phyloP scores from a whole-genome alignment of 208 protist species.

The Strigomonas culicis region DNA sequence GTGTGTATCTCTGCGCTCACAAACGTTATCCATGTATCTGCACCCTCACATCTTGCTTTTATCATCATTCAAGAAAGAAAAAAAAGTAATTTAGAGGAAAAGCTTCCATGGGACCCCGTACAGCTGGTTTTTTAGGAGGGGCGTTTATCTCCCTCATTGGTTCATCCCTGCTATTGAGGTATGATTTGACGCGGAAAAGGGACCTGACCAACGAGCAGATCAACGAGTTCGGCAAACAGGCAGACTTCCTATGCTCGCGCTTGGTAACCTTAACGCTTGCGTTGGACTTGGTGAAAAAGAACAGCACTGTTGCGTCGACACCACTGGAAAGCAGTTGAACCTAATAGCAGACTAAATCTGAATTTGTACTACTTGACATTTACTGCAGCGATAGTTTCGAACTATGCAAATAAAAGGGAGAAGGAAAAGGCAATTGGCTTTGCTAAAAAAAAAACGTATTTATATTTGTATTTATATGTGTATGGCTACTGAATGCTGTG shows the following conservation, averaged over 20 bases:
- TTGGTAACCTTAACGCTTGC: too few species aligned
- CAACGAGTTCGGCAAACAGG: constrained; percentile 19
- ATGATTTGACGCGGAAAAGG: constrained; percentile 31
- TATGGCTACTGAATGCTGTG: too few species aligned
- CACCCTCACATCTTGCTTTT: too few species aligned
- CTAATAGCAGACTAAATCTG: not conserved
- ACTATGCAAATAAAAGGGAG: too few species aligned
- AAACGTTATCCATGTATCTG: not conserved
- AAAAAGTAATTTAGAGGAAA: not conserved
- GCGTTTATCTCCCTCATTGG: constrained; percentile 15
- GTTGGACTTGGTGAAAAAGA: too few species aligned
- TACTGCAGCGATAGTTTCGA: too few species aligned
- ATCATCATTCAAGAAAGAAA: not conserved
- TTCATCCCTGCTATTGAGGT: constrained; percentile 26
- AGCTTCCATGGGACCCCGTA: constrained; percentile 39
- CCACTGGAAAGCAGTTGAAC: too few species aligned
- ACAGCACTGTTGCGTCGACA: too few species aligned
- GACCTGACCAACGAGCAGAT: constrained; percentile 36
- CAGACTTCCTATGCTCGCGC: constrained; percentile 20
- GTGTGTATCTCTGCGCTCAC: not conserved
- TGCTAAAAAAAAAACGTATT: too few species aligned
- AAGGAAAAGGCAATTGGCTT: too few species aligned
- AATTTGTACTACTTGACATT: too few species aligned
- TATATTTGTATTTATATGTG: too few species aligned
- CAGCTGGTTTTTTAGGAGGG: constrained; percentile 43